phyloP scores from a whole-genome alignment of 352 stramenopile genomes.

The Phytophthora cactorum region DNA sequence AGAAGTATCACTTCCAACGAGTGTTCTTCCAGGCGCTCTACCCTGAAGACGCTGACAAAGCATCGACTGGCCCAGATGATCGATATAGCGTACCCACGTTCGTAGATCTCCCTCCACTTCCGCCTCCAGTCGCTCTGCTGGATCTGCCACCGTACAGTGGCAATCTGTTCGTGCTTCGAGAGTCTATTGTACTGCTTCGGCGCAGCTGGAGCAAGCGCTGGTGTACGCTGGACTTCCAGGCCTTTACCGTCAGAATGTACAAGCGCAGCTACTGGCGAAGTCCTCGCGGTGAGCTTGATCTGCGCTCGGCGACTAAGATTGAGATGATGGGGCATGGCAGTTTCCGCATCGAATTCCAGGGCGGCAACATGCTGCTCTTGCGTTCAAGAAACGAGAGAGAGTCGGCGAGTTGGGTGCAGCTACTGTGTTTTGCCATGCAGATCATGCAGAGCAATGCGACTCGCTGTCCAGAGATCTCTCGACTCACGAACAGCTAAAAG shows the following conservation, averaged over 20 bases:
- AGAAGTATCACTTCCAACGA: conserved; percentile 64
- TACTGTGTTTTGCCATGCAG: conserved; percentile 62
- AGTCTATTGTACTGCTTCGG: conserved; percentile 68
- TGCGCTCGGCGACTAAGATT: conserved; percentile 58
- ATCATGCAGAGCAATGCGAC: conserved; percentile 24
- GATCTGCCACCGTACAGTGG: conserved; percentile 71
- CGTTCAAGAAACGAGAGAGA: conserved; percentile 58
- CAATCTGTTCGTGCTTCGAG: conserved; percentile 76
- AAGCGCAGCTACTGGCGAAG: conserved; percentile 85
- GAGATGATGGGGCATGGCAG: conserved; percentile 70
- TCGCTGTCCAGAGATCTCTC: conserved; percentile 20
- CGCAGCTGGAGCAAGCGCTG: conserved; percentile 83
- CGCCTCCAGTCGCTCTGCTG: conserved; percentile 33
- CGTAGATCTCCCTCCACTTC: conserved; percentile 25
- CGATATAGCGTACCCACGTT: conserved; percentile 5
- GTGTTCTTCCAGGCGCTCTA: conserved; percentile 56
- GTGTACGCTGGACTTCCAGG: conserved; percentile 74
- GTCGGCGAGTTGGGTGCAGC: conserved; percentile 64
- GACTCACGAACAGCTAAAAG: conserved; percentile 31
- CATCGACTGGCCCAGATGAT: conserved; percentile 6
- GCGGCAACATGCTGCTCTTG: conserved; percentile 52
- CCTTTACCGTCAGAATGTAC: conserved; percentile 63
- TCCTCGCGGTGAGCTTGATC: conserved; percentile 59
- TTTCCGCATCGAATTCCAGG: conserved; percentile 65
- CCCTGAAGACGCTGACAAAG: conserved; percentile 31